Evolutionary conservation across 768 basidiomycete genomes (phyloP).

Genomic region (Amanita jacksonii): DNA sequence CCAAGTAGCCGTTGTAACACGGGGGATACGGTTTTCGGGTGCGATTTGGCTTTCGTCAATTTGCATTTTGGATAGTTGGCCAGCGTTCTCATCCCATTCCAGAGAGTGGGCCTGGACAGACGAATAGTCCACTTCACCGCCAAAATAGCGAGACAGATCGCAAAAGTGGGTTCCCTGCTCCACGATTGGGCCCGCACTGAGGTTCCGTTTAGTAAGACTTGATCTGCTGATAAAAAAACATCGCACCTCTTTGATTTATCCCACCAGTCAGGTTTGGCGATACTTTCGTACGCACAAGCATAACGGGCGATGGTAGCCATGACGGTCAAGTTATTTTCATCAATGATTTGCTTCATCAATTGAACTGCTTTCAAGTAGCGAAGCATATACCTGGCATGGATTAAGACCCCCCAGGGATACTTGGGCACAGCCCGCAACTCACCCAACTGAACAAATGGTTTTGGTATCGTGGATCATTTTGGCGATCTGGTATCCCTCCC

Average conservation of each 20-base stretch:
- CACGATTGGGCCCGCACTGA: slow-evolving; percentile 70
- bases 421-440: slow-evolving; percentile 16
- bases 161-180: slow-evolving; percentile 97
- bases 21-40: slow-evolving; percentile 86
- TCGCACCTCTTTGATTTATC: slow-evolving; percentile 76
- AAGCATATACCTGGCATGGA: slow-evolving; percentile 68
- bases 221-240: background rate
- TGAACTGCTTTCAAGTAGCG: slow-evolving; percentile 91
- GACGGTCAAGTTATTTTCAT: slow-evolving; percentile 88
- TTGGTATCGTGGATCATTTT: slow-evolving; percentile 58
- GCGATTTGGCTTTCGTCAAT: slow-evolving; percentile 82
- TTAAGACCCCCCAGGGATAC: background rate
- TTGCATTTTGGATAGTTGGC: slow-evolving; percentile 67
- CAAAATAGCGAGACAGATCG: slow-evolving; percentile 94
- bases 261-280: slow-evolving; percentile 87
- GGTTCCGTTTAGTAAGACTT: slow-evolving; percentile 2
- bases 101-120: slow-evolving; percentile 79
- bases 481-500: slow-evolving; percentile 62
- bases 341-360: slow-evolving; percentile 93
- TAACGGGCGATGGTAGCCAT: slow-evolving; percentile 97
- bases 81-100: slow-evolving; percentile 88
- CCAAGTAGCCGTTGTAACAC: slow-evolving; percentile 91
- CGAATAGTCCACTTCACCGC: slow-evolving; percentile 85
- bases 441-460: slow-evolving; percentile 87
- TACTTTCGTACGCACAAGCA: slow-evolving; percentile 77